A percentile compares a stretch with the other conserved stretches of the same genome.
These are phyloP conservation scores for Arthromyces matolae DNA, from an alignment of 768 basidiomycete genomes.

Conservation along the genomic window DNA sequence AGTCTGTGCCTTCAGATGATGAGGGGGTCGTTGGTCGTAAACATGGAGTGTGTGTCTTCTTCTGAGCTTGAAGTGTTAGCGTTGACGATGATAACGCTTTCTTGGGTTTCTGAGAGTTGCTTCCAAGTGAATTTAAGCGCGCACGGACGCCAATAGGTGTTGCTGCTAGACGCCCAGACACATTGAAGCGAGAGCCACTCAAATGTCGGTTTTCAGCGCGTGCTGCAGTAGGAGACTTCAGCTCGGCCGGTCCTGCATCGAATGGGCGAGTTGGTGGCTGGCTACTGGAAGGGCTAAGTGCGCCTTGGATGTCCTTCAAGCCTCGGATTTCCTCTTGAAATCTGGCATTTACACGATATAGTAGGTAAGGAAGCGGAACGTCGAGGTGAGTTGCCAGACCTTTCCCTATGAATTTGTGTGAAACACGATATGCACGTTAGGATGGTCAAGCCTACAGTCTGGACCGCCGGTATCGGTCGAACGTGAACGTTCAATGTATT, in stretches of 20 bases:
- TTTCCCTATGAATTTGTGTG: conserved; percentile 55
- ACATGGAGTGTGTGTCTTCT: conserved; percentile 30
- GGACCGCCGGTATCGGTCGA: conserved; percentile 68
- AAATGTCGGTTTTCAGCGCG: conserved; percentile 28
- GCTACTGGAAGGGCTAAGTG: conserved; percentile 44
- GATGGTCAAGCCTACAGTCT: conserved; percentile 58
- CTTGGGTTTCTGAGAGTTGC: conserved; percentile 47
- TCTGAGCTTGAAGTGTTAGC: conserved; percentile 59
- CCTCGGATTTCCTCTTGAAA: conserved; percentile 85
- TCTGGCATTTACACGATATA: conserved; percentile 79
- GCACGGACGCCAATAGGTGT: conserved; percentile 67
- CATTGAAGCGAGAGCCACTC: conserved; percentile 33
- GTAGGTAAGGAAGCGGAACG: conserved; percentile 79
- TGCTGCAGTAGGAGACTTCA: conserved; percentile 28
- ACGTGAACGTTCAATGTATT: conserved; percentile 77
- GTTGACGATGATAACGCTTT: conserved; percentile 68
- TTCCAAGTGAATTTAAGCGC: conserved; percentile 64
- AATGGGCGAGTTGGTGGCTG: conserved; percentile 32
- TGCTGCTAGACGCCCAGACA: conserved; percentile 37
- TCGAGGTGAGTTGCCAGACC: conserved; percentile 74
- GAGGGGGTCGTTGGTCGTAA: conserved; percentile 46
- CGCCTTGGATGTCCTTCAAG: conserved; percentile 65
- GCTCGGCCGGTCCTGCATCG: conserved; percentile 20
- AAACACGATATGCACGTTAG: conserved; percentile 1
- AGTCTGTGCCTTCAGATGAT: conserved; percentile 51